Base-by-base conservation (phyloP, 1,139 yeast species). In the Debaryomycetaceae sp. region DNA sequence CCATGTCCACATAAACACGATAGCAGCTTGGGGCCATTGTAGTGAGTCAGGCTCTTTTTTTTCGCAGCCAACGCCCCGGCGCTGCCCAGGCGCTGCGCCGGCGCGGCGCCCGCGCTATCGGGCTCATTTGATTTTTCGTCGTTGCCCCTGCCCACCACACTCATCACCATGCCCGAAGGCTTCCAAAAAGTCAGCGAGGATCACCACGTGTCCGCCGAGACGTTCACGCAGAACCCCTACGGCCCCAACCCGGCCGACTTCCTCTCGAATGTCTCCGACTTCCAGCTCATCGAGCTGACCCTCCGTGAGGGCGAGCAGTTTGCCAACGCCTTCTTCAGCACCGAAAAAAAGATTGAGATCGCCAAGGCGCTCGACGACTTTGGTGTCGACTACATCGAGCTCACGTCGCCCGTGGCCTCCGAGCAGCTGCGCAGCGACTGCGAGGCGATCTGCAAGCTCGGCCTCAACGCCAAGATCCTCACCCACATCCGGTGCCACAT, bases 281-380 rank as follows among this genome's bases (percentile, higher is more conserved):
- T 73, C 48, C 66, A 73, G 51, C 49, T 73, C 32, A 73, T 73
- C 40, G 79, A 73, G 47, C 65, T 75, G 29, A 73, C 79, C 4
- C 58, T 73, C 32, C 63, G 79, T 59, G 79, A 73, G 52, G 79
- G 79, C 42, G 79, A 73, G 48, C 79, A 73, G 51, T 73, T 73
- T 44, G 78, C 79, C 46, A 73, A 73, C 46, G 71, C 79, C 4
- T 73, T 73, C 41, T 73, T 72, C 57, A 60, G 65, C 29, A 61
- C 76, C 14, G 78, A 72, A 41, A 71, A 62, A 43, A 73, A 73
- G 49, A 60, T 73, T 34, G 71, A 70, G 49, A 73, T 73, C 32
- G 79, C 79, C 37, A 71, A 63, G 49, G 78, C 78, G 14, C 56
- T 73, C 39, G 78, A 71, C 47, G 78, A 72, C 36, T 73, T 73